A percentile compares a stretch with the other conserved stretches of the same genome.
Evolutionary conservation across 2,329 filamentous ascomycete species (phyloP).

Genomic region (Hypoxylon rubiginosum): DNA sequence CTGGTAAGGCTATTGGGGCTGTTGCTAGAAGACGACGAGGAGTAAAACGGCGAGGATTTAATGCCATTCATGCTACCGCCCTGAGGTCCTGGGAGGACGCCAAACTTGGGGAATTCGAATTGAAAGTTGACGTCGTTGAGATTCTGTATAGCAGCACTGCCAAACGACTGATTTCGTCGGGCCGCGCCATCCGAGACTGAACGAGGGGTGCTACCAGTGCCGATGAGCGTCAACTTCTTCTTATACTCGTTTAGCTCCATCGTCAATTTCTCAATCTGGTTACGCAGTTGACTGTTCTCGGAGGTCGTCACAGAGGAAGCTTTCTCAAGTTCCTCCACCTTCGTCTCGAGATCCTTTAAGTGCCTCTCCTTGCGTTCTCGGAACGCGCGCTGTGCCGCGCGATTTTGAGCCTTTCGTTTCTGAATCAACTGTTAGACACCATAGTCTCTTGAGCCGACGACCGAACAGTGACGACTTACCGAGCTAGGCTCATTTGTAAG

Average conservation of each 20-base stretch:
- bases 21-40: conserved; percentile 47
- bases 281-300: conserved; percentile 85
- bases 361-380: conserved; percentile 95
- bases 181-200: conserved; percentile 45
- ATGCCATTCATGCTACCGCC: conserved; percentile 26
- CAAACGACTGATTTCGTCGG: conserved; percentile 61
- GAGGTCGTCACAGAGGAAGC: conserved; percentile 84
- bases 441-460: conserved; percentile 29
- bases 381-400: conserved; percentile 92
- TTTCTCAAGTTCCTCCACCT: conserved; percentile 83
- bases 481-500: conserved; percentile 95
- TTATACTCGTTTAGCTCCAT: conserved; percentile 90
- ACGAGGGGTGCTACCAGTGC: conserved; percentile 48
- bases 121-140: conserved; percentile 85
- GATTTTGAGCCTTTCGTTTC: conserved; percentile 97
- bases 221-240: conserved; percentile 79
- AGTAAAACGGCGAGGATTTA: conserved; percentile 43
- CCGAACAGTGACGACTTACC: conserved; percentile 70
- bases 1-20: conserved; percentile 52
- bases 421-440: conserved; percentile 57
- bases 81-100: conserved; percentile 71
- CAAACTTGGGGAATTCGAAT: conserved; percentile 97
- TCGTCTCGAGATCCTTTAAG: conserved; percentile 84
- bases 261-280: conserved; percentile 90
- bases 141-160: conserved; percentile 67